Evolutionary conservation across 345 rosid species (phyloP).

Genomic region (Syzygium aqueum): DNA sequence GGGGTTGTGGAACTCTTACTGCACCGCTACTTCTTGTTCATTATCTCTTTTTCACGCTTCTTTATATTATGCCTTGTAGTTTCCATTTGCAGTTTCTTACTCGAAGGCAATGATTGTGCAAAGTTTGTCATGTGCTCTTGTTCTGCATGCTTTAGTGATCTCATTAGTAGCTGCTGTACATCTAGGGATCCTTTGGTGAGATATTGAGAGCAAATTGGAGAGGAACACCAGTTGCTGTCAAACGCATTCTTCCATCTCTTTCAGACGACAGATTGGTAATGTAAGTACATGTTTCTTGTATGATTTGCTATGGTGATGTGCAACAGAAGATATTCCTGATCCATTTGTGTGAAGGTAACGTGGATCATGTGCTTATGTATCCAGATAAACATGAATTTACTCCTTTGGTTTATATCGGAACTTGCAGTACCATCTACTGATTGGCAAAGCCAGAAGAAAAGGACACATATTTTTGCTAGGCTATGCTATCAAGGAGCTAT

Average conservation of each 20-base stretch:
- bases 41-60: neutral
- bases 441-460: neutral
- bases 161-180: conserved; percentile 1
- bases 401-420: neutral
- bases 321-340: neutral
- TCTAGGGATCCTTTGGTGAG: conserved; percentile 97
- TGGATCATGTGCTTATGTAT: neutral
- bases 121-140: neutral
- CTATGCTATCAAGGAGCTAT: neutral
- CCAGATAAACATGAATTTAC: neutral
- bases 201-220: conserved; percentile 92
- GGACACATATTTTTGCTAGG: neutral
- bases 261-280: conserved; percentile 98
- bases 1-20: neutral
- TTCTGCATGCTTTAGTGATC: neutral
- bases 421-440: neutral
- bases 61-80: neutral
- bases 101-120: neutral
- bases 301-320: neutral
- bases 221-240: conserved; percentile 97
- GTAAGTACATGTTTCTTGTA: conserved; percentile 32
- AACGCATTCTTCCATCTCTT: conserved; percentile 95
- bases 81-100: neutral
- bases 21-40: neutral
- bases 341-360: neutral